phyloP scores from a whole-genome alignment of 2,329 filamentous ascomycete species.

The Trichoderma asperellum region DNA sequence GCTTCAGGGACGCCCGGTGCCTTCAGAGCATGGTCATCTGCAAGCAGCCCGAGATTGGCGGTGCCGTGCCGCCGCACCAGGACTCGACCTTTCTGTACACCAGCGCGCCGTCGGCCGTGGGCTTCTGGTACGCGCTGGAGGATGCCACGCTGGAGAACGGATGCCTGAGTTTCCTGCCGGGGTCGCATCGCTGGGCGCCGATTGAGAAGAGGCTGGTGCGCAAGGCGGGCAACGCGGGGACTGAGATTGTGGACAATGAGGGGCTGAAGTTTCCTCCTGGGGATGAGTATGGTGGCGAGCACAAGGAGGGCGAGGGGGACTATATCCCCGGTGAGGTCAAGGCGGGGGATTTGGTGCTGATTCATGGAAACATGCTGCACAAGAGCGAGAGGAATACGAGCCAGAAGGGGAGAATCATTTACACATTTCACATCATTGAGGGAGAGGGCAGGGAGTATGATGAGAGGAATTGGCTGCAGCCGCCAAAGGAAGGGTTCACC shows the following conservation, averaged over 20 bases:
- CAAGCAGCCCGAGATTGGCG: conserved; percentile 96
- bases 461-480: conserved; percentile 89
- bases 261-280: conserved; percentile 66
- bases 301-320: conserved; percentile 47
- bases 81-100: conserved; percentile 94
- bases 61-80: conserved; percentile 87
- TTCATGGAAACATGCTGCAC: conserved; percentile 93
- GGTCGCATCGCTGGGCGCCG: conserved; percentile 75
- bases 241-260: conserved; percentile 72
- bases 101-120: conserved; percentile 82
- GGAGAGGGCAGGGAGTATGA: conserved; percentile 76
- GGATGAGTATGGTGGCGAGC: conserved; percentile 51
- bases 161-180: conserved; percentile 82
- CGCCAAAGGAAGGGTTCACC: conserved; percentile 78
- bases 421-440: conserved; percentile 97
- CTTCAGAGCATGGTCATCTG: conserved; percentile 98
- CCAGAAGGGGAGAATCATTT: conserved; percentile 85
- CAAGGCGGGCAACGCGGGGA: conserved; percentile 56
- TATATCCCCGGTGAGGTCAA: conserved; percentile 87
- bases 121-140: conserved; percentile 97
- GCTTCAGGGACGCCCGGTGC: conserved; percentile 74
- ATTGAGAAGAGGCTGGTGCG: conserved; percentile 78
- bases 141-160: conserved; percentile 87
- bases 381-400: conserved; percentile 95
- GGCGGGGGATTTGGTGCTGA: conserved; percentile 86